Evolutionary conservation across 495 filamentous ascomycete species (phyloP).

Genomic region (Amphirosellinia nigrospora): DNA sequence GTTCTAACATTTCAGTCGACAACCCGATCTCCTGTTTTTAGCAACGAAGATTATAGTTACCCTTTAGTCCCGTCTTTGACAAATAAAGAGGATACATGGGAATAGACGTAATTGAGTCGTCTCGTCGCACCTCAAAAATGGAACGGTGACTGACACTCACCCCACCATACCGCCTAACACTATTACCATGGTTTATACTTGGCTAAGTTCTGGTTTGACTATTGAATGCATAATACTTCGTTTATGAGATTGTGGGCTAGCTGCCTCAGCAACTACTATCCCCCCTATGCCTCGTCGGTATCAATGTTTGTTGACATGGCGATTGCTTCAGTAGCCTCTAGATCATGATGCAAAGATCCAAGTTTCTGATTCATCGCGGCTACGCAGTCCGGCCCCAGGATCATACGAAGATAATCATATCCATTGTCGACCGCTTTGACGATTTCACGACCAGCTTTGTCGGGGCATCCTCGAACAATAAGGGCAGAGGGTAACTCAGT

Average conservation of each 20-base stretch:
- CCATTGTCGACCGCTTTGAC: constrained; percentile 40
- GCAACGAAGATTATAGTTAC: too few relatives aligned
- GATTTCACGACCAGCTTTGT: constrained; percentile 48
- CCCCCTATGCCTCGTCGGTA: neutral
- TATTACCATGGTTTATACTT: too few relatives aligned
- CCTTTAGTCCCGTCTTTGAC: too few relatives aligned
- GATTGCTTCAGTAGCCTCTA: constrained; percentile 17
- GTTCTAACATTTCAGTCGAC: too few relatives aligned
- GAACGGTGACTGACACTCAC: too few relatives aligned
- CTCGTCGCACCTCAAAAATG: too few relatives aligned
- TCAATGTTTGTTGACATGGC: constrained; percentile 15
- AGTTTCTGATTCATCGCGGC: constrained; percentile 15
- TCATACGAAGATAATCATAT: constrained; percentile 24
- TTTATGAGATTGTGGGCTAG: neutral
- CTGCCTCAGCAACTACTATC: neutral
- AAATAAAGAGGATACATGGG: too few relatives aligned
- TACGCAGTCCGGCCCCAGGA: constrained; percentile 12
- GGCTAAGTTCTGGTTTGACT: neutral
- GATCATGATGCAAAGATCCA: constrained; percentile 6
- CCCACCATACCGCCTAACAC: too few relatives aligned
- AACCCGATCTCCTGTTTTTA: too few relatives aligned
- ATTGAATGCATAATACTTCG: neutral
- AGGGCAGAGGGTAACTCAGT: neutral
- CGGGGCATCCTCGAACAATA: constrained; percentile 42
- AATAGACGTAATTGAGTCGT: too few relatives aligned